A percentile compares a stretch with the other conserved stretches of the same genome.
Conservation (phyloP, 2,329 filamentous ascomycete species). For the Neobulgaria alba region DNA sequence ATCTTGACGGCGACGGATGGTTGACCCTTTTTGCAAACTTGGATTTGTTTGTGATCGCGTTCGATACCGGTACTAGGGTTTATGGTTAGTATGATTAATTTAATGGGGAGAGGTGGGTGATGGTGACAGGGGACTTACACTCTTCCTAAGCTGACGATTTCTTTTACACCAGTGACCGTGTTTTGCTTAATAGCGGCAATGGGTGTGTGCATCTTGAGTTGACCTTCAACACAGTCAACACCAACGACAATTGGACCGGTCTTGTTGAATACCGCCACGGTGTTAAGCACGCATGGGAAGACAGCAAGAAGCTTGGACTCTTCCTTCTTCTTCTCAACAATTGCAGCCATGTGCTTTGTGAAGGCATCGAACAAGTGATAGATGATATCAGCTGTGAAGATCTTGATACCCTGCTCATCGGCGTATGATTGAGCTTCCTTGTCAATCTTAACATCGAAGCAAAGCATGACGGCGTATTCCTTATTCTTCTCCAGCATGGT, state of each 20-base stretch:
- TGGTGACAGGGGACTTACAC: constrained; percentile 40
- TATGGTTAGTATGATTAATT: background rate
- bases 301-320: constrained; percentile 92
- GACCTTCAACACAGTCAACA: constrained; percentile 90
- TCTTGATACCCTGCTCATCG: constrained; percentile 89
- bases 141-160: constrained; percentile 78
- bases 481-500: constrained; percentile 94
- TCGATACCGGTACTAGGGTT: constrained; percentile 77
- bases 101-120: background rate
- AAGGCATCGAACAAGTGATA: constrained; percentile 98
- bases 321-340: constrained; percentile 88
- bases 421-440: constrained; percentile 90
- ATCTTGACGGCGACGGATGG: constrained; percentile 98
- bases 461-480: constrained; percentile 97
- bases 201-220: constrained; percentile 77
- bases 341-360: constrained; percentile 84
- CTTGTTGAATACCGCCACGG: constrained; percentile 98
- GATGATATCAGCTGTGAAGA: constrained; percentile 98
- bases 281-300: constrained; percentile 86
- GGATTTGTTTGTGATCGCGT: constrained; percentile 92
- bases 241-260: constrained; percentile 90
- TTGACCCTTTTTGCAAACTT: constrained; percentile 87
- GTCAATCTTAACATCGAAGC: constrained; percentile 98
- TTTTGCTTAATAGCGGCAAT: constrained; percentile 82
- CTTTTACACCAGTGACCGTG: constrained; percentile 68